These are phyloP conservation scores for Trichoderma afroharzianum DNA, from an alignment of 2,329 filamentous ascomycete species.

Conservation along the genomic window DNA sequence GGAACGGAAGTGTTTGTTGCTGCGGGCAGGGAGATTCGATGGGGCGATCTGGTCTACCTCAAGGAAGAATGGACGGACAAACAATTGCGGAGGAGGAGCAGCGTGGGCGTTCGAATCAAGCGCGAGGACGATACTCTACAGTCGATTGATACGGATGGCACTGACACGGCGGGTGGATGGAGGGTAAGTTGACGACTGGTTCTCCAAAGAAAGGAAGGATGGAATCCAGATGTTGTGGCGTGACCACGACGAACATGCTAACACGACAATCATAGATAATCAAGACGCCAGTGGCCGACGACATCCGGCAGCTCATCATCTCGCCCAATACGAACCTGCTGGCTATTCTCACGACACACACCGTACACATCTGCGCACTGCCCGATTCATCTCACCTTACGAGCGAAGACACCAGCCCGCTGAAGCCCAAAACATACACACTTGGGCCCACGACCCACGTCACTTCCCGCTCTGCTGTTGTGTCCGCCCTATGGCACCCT, in stretches of 20 bases:
- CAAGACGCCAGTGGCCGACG: constrained; percentile 71
- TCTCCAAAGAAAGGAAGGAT: not conserved
- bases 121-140: constrained; percentile 41
- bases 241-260: not conserved
- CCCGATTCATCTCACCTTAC: constrained; percentile 76
- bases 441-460: constrained; percentile 92
- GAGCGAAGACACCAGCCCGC: constrained; percentile 60
- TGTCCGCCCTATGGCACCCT: constrained; percentile 87
- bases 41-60: constrained; percentile 78
- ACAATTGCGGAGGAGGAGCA: constrained; percentile 29
- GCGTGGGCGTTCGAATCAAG: constrained; percentile 42
- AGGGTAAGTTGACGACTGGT: constrained; percentile 30
- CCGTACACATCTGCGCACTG: constrained; percentile 81
- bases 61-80: constrained; percentile 55
- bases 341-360: constrained; percentile 82
- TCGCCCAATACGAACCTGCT: constrained; percentile 80
- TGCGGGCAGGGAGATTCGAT: constrained; percentile 84
- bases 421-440: constrained; percentile 83
- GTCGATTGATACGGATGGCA: constrained; percentile 31
- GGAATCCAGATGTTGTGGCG: not conserved
- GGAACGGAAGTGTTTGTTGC: constrained; percentile 88
- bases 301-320: constrained; percentile 80
- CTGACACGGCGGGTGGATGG: constrained; percentile 28
- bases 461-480: constrained; percentile 75
- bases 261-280: constrained; percentile 53